Evolutionary conservation across 192 early-diverging fungal species (phyloP).

Genomic region (Obelidium mucronatum): DNA sequence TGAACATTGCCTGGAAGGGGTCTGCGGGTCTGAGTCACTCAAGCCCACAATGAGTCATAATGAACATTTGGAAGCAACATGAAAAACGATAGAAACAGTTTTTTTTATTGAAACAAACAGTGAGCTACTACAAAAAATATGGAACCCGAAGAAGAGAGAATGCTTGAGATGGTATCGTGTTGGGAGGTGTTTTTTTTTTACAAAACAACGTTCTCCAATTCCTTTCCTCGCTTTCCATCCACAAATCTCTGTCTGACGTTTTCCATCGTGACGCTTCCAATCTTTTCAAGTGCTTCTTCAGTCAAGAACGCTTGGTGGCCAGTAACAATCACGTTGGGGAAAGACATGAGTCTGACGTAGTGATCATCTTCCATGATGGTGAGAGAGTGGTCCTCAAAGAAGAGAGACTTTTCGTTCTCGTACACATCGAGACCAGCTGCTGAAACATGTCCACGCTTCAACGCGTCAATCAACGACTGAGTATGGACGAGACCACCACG

Average conservation of each 20-base stretch:
- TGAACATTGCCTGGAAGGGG: no score
- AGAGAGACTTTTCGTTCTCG: constrained; percentile 54
- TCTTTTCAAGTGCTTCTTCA: constrained; percentile 51
- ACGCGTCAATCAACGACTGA: constrained; percentile 41
- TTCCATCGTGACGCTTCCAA: constrained; percentile 45
- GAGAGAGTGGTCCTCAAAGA: constrained; percentile 49
- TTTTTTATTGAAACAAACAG: no score
- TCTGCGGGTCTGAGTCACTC: no score
- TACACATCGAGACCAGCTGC: constrained; percentile 61
- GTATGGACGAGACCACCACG: constrained; percentile 54
- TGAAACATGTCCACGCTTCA: constrained; percentile 54
- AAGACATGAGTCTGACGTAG: constrained; percentile 47
- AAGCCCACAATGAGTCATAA: no score
- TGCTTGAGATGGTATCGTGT: no score
- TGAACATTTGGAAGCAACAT: no score
- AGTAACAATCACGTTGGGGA: constrained; percentile 57
- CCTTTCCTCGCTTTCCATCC: constrained; percentile 43
- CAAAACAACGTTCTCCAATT: constrained; percentile 44
- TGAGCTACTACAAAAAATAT: no score
- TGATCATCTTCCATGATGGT: constrained; percentile 49
- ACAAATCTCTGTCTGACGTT: constrained; percentile 47
- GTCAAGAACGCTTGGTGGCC: constrained; percentile 61
- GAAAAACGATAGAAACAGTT: no score
- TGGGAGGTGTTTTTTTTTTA: no score
- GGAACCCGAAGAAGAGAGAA: no score